Conservation (phyloP, 129 eudicot species). For the Daucus carota region DH1_v3.0 NC_030386.2:37318001-37318500, state of each 20-base stretch:
- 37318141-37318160: background rate
- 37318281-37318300: conserved; percentile 85
- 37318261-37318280: conserved; percentile 80
- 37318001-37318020: background rate
- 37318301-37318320: conserved; percentile 97
- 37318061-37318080: background rate
- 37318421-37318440: conserved; percentile 67
- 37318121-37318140: background rate
- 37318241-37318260: conserved; percentile 90
- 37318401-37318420: background rate
- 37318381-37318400: background rate
- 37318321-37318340: conserved; percentile 98
- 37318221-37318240: conserved; percentile 70
- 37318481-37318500: conserved; percentile 79
- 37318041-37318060: background rate
- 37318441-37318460: conserved; percentile 90
- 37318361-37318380: background rate
- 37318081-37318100: background rate
- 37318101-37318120: background rate
- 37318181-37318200: conserved; percentile 77
- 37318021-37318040: background rate
- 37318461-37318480: conserved; percentile 80
- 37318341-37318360: conserved; percentile 3
- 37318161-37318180: conserved; percentile 74
- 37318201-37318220: conserved; percentile 86